phyloP scores from a whole-genome alignment of 2,329 filamentous ascomycete genomes.

The Diaporthe velutina region DNA sequence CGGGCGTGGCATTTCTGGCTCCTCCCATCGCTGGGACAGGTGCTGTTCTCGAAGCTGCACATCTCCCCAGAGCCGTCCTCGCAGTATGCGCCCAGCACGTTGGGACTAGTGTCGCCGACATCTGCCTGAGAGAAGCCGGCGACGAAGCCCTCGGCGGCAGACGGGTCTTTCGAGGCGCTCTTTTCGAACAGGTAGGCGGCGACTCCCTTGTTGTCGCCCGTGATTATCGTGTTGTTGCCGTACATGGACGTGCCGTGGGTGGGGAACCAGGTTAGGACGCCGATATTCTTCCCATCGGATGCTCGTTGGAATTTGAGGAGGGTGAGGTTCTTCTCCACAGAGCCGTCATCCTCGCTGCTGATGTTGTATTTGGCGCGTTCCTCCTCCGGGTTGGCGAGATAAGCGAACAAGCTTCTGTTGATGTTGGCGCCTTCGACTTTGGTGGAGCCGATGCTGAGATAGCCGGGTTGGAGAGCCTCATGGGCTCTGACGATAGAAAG shows the following conservation, averaged over 20 bases:
- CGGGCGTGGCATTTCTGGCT: slow-evolving; percentile 80
- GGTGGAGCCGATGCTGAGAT: slow-evolving; percentile 77
- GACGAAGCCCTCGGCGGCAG: slow-evolving; percentile 78
- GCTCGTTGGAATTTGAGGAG: slow-evolving; percentile 82
- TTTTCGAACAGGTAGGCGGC: slow-evolving; percentile 88
- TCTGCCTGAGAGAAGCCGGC: slow-evolving; percentile 94
- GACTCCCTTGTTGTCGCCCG: slow-evolving; percentile 97
- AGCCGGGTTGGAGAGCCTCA: slow-evolving; percentile 73
- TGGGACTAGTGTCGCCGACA: slow-evolving; percentile 91
- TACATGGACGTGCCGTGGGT: slow-evolving; percentile 93
- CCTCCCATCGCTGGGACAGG: slow-evolving; percentile 76
- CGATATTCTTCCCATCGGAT: slow-evolving; percentile 81
- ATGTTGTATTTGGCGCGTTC: slow-evolving; percentile 78
- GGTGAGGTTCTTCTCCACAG: slow-evolving; percentile 80
- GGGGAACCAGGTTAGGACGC: slow-evolving; percentile 90
- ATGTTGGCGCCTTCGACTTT: slow-evolving; percentile 83
- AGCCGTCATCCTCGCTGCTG: slow-evolving; percentile 65
- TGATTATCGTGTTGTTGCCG: slow-evolving; percentile 90
- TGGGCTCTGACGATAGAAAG: slow-evolving; percentile 87
- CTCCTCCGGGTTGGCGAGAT: slow-evolving; percentile 83
- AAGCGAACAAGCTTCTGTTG: slow-evolving; percentile 90
- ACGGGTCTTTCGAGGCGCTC: slow-evolving; percentile 66
- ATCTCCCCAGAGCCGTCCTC: slow-evolving; percentile 82
- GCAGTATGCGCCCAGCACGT: slow-evolving; percentile 88
- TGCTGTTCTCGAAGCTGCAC: slow-evolving; percentile 86